A percentile compares a stretch with the other conserved stretches of the same genome.
phyloP scores from a whole-genome alignment of 2,329 filamentous ascomycete species.

The Elsinoe batatas region DNA sequence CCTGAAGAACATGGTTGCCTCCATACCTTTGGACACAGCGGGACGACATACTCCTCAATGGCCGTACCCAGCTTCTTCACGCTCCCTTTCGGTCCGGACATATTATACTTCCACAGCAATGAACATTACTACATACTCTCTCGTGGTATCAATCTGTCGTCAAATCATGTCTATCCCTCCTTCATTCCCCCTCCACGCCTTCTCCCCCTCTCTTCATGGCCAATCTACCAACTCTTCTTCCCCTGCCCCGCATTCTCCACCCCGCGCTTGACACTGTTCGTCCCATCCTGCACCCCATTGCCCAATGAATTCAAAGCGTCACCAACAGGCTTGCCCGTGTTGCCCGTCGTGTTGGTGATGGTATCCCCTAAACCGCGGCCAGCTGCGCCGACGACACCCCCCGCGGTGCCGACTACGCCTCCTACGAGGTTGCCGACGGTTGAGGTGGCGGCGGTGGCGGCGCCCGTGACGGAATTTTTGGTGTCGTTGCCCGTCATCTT shows the following conservation, averaged over 20 bases:
- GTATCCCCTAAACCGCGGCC: slow-evolving; percentile 38
- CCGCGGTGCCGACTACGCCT: slow-evolving; percentile 44
- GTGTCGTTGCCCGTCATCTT: slow-evolving; percentile 19
- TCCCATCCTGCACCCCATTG: slow-evolving; percentile 37
- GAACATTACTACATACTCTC: background rate
- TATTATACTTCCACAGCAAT: too few species aligned
- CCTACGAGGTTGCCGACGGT: slow-evolving; percentile 47
- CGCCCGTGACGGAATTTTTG: slow-evolving; percentile 37
- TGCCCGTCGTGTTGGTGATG: slow-evolving; percentile 37
- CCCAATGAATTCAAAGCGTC: slow-evolving; percentile 34
- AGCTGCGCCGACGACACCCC: slow-evolving; percentile 41
- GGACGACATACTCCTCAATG: background rate
- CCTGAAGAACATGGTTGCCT: too few species aligned
- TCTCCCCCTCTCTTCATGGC: background rate
- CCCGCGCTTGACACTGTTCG: slow-evolving; percentile 33
- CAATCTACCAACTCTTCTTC: slow-evolving; percentile 26
- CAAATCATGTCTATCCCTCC: background rate
- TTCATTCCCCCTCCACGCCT: background rate
- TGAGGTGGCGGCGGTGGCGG: slow-evolving; percentile 46
- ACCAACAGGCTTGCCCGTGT: slow-evolving; percentile 30
- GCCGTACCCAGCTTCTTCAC: background rate
- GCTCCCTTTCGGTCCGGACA: too few species aligned
- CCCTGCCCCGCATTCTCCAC: slow-evolving; percentile 40
- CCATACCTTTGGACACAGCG: too few species aligned
- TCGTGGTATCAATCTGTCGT: slow-evolving; percentile 12